Evolutionary conservation across 805 yeast species (phyloP).

Genomic region (Candida broadrunensis): DNA sequence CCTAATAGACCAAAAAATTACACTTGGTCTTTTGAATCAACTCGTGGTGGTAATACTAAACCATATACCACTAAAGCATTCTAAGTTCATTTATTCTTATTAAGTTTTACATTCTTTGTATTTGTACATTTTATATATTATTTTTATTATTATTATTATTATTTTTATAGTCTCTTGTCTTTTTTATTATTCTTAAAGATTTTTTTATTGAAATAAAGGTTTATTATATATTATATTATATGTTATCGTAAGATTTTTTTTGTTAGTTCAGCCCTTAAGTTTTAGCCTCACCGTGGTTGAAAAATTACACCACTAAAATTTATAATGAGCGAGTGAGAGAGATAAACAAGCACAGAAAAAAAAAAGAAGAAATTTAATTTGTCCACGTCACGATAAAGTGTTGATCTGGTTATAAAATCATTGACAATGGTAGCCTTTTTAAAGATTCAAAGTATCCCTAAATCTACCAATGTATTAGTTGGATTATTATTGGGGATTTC

Average conservation of each 20-base stretch:
- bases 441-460: slow-evolving; percentile 28
- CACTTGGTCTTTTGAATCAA: slow-evolving; percentile 46
- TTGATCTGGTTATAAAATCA: too few relatives aligned
- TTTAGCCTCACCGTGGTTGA: too few relatives aligned
- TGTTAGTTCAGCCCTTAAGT: too few relatives aligned
- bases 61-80: slow-evolving; percentile 58
- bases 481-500: slow-evolving; percentile 39
- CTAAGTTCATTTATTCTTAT: not conserved
- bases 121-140: not conserved
- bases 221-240: not conserved
- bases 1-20: slow-evolving; percentile 15
- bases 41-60: slow-evolving; percentile 37
- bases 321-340: too few relatives aligned
- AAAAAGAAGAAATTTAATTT: too few relatives aligned
- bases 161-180: not conserved
- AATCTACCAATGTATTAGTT: slow-evolving; percentile 46
- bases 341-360: too few relatives aligned
- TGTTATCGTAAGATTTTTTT: too few relatives aligned
- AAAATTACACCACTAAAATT: too few relatives aligned
- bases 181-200: not conserved
- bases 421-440: not conserved
- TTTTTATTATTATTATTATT: too few relatives aligned
- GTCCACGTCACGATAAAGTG: too few relatives aligned
- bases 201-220: not conserved
- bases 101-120: not conserved